Evolutionary conservation across 2,329 filamentous ascomycete genomes (phyloP).

Genomic region (Coniochaeta ligniaria): DNA sequence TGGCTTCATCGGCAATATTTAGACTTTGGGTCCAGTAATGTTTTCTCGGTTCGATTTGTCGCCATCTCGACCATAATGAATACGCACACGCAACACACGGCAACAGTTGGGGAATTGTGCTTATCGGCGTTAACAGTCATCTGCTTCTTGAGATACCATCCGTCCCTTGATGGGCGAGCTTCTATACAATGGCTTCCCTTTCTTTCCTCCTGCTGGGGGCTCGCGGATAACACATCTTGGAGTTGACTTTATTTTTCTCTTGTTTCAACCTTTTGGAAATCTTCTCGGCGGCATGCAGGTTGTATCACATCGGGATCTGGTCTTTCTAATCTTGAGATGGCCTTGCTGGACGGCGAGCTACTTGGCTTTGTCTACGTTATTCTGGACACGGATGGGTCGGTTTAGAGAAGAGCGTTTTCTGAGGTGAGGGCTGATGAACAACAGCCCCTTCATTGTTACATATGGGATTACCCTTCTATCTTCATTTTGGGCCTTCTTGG

Average conservation of each 20-base stretch:
- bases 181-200: not conserved
- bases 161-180: not conserved
- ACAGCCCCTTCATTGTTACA: not conserved
- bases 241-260: not conserved
- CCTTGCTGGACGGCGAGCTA: not conserved
- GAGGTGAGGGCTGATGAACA: not conserved
- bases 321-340: not conserved
- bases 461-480: not conserved
- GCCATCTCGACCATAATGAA: not conserved
- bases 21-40: constrained; percentile 1
- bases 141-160: constrained; percentile 3
- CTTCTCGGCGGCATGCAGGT: not conserved
- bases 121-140: not conserved
- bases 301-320: not conserved
- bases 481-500: not conserved
- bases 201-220: not conserved
- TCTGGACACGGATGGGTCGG: not conserved
- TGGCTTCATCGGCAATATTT: not conserved
- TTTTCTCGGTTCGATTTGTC: not conserved
- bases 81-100: not conserved
- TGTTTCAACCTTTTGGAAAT: not conserved
- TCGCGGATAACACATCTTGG: not conserved
- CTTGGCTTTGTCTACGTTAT: not conserved
- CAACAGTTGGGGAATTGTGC: not conserved
- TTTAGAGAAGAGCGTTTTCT: not conserved